Conservation (phyloP, 805 yeast species). For the Naumovozyma baii region DNA sequence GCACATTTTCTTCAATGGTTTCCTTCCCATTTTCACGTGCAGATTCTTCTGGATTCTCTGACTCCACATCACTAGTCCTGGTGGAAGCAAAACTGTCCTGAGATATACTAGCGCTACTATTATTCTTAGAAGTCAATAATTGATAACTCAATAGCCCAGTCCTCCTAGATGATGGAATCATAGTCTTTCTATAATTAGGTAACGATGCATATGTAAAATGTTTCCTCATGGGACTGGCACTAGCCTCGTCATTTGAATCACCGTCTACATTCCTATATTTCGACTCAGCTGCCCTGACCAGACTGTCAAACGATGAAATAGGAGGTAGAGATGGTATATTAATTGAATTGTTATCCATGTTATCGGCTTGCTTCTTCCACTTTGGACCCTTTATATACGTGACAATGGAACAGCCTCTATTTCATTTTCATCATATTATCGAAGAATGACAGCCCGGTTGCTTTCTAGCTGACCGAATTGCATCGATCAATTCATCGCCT, state of each 20-base stretch:
- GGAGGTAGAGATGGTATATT: constrained; percentile 16
- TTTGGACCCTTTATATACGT: no score
- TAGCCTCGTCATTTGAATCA: not conserved
- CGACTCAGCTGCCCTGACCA: constrained; percentile 23
- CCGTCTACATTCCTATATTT: constrained; percentile 8
- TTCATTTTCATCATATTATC: no score
- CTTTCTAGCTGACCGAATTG: no score
- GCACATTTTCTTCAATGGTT: no score
- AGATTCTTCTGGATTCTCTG: not conserved
- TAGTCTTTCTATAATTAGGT: not conserved
- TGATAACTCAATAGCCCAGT: constrained; percentile 1
- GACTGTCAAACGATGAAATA: constrained; percentile 25
- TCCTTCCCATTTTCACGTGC: not conserved
- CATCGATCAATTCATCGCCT: no score
- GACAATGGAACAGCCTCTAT: no score
- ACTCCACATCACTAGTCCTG: not conserved
- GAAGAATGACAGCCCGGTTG: no score
- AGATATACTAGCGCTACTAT: not conserved
- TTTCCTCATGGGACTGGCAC: not conserved
- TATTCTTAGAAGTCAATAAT: not conserved
- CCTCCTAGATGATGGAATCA: not conserved
- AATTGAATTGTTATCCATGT: not conserved
- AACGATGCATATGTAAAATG: not conserved
- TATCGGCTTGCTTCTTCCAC: no score
- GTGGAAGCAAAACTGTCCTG: not conserved